Conservation (phyloP, 2,329 filamentous ascomycete genomes). For the Fusarium metavorans region DNA sequence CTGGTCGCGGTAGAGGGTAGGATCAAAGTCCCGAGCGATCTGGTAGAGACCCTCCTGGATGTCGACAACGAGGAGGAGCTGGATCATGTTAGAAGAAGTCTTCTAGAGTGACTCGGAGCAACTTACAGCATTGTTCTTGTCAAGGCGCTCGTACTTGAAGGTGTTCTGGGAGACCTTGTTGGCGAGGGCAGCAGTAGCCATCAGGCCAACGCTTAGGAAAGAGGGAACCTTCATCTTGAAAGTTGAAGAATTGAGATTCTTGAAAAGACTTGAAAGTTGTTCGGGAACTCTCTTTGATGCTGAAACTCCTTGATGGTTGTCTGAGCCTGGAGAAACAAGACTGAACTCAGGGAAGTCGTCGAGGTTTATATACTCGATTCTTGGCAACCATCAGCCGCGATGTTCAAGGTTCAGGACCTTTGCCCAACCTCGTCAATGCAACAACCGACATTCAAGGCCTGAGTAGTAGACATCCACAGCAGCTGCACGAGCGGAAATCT, state of each 20-base stretch:
- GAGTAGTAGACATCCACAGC: background rate
- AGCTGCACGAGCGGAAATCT: slow-evolving; percentile 7
- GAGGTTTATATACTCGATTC: slow-evolving; percentile 21
- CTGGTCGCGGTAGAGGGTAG: slow-evolving; percentile 73
- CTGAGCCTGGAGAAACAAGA: slow-evolving; percentile 10
- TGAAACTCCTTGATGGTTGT: slow-evolving; percentile 7
- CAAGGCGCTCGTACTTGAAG: slow-evolving; percentile 41
- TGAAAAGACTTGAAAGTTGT: background rate
- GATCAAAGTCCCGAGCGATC: slow-evolving; percentile 73
- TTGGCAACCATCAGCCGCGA: background rate
- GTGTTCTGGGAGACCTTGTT: slow-evolving; percentile 12
- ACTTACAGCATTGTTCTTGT: slow-evolving; percentile 44
- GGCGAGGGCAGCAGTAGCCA: slow-evolving; percentile 28
- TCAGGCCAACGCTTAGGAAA: slow-evolving; percentile 26
- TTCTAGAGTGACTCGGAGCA: too few relatives aligned
- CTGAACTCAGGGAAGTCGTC: background rate
- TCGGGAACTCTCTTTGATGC: slow-evolving; percentile 2
- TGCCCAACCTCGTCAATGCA: background rate
- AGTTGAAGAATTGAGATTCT: background rate
- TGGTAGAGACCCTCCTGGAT: slow-evolving; percentile 53
- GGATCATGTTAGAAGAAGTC: too few relatives aligned
- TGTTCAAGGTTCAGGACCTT: background rate
- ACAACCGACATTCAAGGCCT: background rate
- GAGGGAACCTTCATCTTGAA: slow-evolving; percentile 37
- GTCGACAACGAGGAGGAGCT: slow-evolving; percentile 53